These are phyloP conservation scores for Diospyros lotus DNA, from an alignment of 148 eudicot genomes.

Conservation along the genomic window DNA sequence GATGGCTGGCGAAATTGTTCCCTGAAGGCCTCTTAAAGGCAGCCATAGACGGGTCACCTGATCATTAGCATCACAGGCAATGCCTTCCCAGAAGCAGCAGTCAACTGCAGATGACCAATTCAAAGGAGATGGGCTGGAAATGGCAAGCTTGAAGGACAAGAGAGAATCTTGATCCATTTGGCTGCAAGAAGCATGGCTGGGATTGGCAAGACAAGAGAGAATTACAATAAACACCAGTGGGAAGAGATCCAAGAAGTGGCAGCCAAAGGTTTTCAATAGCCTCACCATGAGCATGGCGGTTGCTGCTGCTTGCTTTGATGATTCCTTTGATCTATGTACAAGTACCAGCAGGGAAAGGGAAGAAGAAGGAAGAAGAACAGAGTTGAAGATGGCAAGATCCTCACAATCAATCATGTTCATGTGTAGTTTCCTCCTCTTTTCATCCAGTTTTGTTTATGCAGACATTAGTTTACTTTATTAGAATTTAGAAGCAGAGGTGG, in stretches of 20 bases:
- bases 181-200: constrained; percentile 43
- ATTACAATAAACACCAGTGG: constrained; percentile 11
- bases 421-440: constrained; percentile 37
- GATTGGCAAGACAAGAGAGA: constrained; percentile 22
- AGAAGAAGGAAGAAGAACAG: constrained; percentile 18
- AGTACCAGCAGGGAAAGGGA: constrained; percentile 27
- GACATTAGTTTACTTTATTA: constrained; percentile 1
- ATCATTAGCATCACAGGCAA: constrained; percentile 43
- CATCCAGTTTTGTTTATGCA: constrained; percentile 25
- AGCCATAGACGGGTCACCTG: constrained; percentile 44
- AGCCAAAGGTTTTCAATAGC: not conserved
- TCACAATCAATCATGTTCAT: constrained; percentile 46
- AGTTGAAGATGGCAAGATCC: constrained; percentile 18
- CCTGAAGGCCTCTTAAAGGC: constrained; percentile 47
- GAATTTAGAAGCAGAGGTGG: no score
- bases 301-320: constrained; percentile 15
- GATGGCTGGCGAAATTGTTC: constrained; percentile 40
- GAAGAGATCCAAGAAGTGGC: not conserved
- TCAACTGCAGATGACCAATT: constrained; percentile 50
- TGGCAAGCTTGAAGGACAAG: constrained; percentile 29
- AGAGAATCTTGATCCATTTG: constrained; percentile 48
- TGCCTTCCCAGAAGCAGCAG: constrained; percentile 82
- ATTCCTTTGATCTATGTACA: constrained; percentile 18
- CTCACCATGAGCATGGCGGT: constrained; percentile 40
- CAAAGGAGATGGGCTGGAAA: constrained; percentile 31